These are phyloP conservation scores for Gautieria morchelliformis DNA, from an alignment of 768 basidiomycete species.

Conservation along the genomic window DNA sequence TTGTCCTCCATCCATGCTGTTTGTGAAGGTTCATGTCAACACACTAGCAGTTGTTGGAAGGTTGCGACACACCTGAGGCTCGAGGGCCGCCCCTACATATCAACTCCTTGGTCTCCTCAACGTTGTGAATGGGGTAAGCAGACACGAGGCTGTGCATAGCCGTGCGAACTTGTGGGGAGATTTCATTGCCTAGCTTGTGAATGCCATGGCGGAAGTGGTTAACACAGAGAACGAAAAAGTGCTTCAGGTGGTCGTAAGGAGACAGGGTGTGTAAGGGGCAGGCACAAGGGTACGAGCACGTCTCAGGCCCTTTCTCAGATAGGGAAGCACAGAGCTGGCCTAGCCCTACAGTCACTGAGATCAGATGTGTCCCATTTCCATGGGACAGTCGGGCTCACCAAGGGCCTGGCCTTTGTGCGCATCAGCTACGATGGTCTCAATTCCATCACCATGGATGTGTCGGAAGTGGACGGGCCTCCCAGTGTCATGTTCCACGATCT, in stretches of 20 bases:
- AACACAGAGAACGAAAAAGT: not conserved
- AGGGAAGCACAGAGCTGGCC: constrained; percentile 12
- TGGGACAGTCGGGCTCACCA: too few species aligned
- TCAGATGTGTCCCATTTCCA: too few species aligned
- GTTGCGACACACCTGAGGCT: not conserved
- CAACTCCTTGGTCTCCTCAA: constrained; percentile 7
- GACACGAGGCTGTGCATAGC: constrained; percentile 8
- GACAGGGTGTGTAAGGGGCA: too few species aligned
- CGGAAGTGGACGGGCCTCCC: constrained; percentile 13
- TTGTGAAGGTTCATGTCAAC: too few species aligned
- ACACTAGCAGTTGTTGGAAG: too few species aligned
- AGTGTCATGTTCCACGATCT: constrained; percentile 14
- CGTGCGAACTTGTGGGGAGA: not conserved
- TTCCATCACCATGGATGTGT: constrained; percentile 18
- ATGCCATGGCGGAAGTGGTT: not conserved
- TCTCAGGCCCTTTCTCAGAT: constrained; percentile 6
- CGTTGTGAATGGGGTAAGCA: not conserved
- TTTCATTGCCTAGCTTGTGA: not conserved
- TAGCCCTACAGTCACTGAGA: not conserved
- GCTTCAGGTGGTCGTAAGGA: not conserved
- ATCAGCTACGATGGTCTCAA: constrained; percentile 16
- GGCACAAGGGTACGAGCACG: not conserved
- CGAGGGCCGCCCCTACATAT: constrained; percentile 16
- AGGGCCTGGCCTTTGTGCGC: constrained; percentile 18
- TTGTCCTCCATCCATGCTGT: not conserved